Base-by-base conservation (phyloP, 768 basidiomycete species). In the Gelatoporia subvermispora region DNA sequence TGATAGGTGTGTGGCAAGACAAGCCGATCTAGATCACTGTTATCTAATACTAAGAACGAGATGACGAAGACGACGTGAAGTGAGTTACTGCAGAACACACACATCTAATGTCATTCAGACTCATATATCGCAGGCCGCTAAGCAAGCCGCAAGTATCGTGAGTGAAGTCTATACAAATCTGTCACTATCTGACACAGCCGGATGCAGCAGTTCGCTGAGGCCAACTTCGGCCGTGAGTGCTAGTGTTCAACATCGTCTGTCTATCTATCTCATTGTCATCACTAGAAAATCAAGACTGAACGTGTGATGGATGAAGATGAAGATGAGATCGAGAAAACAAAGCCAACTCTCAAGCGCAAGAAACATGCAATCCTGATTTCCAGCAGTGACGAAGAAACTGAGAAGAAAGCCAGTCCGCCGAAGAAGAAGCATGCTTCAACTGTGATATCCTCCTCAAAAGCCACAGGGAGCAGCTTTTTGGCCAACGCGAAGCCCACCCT, bases 381-480 rank as follows among this genome's bases (percentile, higher is more conserved):
- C 47, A 64, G 60, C 37, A 60, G 59, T 17, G 60, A 61, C 13
- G 62, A 61, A 10, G 58, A 55, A 2, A 53, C 49, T 8, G 49
- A 37, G 22, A 49, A 50, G 9, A 58, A 50, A 35, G 34, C 50
- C 15, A 56, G 69, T 0, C 71, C 73, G 1, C 70, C 70, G 2
- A 72, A 65, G 63, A 75, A 75, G 65, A 75, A 74, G 49, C 45
- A 58, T 13, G 67, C 68, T 0, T 53, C 66, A 1, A 35, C 49
- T 2, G 10, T 55, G 1, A 13, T 48, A 13, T 34, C 53, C 10
- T 34, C 56, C 1, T 44, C 49, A 23, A 50, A 43, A 50, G 38
- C 45, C 55, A 37, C 50, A 43, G 40, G 20, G 17, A 50, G 43
- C 16, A 50, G 39, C 9, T 49, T 49, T 13, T 28, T 25, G 63